These are phyloP conservation scores for Acer yangbiense DNA, from an alignment of 345 rosid species.

Conservation along the genomic window DNA sequence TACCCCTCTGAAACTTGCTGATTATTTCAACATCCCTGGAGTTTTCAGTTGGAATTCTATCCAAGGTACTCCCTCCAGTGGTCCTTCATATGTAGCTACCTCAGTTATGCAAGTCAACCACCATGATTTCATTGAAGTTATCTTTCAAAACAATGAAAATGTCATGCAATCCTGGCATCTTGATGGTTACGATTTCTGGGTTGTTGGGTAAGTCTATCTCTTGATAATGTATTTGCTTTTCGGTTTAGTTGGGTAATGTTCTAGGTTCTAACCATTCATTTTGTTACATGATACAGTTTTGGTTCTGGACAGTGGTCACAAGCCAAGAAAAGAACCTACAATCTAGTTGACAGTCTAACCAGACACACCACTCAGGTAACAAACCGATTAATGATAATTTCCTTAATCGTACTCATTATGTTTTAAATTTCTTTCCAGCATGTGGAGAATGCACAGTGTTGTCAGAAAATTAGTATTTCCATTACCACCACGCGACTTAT, in stretches of 20 bases:
- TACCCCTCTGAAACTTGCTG: slow-evolving; percentile 90
- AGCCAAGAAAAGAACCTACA: slow-evolving; percentile 57
- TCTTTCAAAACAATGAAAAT: slow-evolving; percentile 76
- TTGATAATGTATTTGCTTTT: neutral
- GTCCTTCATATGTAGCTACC: slow-evolving; percentile 54
- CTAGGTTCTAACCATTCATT: slow-evolving; percentile 26
- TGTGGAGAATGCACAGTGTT: neutral
- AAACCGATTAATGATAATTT: neutral
- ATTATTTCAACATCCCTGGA: slow-evolving; percentile 67
- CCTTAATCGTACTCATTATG: neutral
- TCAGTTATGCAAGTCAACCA: slow-evolving; percentile 59
- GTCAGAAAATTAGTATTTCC: neutral
- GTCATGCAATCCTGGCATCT: slow-evolving; percentile 90
- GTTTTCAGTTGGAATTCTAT: slow-evolving; percentile 56
- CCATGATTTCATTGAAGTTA: slow-evolving; percentile 71
- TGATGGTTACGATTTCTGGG: slow-evolving; percentile 96
- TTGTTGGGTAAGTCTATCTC: slow-evolving; percentile 64
- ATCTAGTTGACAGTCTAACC: slow-evolving; percentile 69
- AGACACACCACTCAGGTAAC: slow-evolving; percentile 89
- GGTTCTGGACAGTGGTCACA: slow-evolving; percentile 78
- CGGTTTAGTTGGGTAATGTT: neutral
- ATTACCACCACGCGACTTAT: neutral
- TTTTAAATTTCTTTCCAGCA: neutral
- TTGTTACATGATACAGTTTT: slow-evolving; percentile 42
- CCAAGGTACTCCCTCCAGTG: slow-evolving; percentile 53